Evolutionary conservation across 345 rosid genomes (phyloP), one percentile per base, ranked within the genome.

Genomic region (Dipteronia sinensis): DNA sequence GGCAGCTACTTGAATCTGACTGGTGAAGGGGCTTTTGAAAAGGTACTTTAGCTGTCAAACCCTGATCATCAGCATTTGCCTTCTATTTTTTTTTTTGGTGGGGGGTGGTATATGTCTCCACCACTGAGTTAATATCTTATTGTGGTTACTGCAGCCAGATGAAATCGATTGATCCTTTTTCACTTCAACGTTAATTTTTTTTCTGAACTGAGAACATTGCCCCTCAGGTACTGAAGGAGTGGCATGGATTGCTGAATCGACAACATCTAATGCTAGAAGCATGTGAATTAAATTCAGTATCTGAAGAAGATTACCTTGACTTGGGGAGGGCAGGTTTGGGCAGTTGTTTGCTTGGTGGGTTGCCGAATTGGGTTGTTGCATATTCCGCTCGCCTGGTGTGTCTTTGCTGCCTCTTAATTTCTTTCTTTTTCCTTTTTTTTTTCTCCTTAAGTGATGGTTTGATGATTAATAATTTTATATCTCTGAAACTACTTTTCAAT

Each of bases 1-100:
- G 99, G 99, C 61, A 97, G 98, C 93, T 97, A 97, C 88, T 89
- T 97, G 85, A 97, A 97, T 87, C 87, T 97, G 85, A 97, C 99
- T 9, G 99, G 99, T 53, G 99, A 96, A 88, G 99, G 96, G 79
- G 95, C 99, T 83, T 97, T 92, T 76, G 93, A 86, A 78, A 97
- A 92, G 99, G 99, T 97, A 84, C 42, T 69, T 25, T 38, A 51
- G 25, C 47, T 64, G 6, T 72, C 19, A 17, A 61, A 69, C 31
- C 31, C 10, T 77, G 46, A 44, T 65, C 67, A 10, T 27, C 19
- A 40, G 7, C 2, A 40, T 40, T 40, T 40, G 7, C 10, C 10
- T 40, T 40, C 0, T 40, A 40, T 40, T 40, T 40, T 40, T 0
- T 44, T 44, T 12, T n/a, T n/a, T n/a, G n/a, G 47, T 44, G 8